Evolutionary conservation across 2,329 filamentous ascomycete genomes (phyloP).

Genomic region (Ceratocystis papillata): DNA sequence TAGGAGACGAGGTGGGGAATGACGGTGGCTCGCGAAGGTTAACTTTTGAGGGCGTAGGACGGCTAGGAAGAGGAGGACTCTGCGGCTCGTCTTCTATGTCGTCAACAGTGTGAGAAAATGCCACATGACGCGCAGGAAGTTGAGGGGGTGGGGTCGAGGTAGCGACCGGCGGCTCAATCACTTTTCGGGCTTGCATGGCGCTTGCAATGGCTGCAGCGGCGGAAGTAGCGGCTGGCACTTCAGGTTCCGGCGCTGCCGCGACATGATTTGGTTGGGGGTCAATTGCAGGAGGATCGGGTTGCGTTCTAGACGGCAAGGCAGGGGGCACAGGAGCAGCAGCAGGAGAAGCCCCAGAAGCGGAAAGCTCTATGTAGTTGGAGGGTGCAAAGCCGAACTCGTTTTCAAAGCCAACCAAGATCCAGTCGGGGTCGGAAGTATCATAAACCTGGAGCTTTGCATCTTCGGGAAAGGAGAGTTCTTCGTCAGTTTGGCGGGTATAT

Average conservation of each 20-base stretch:
- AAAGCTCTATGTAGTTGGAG: slow-evolving; percentile 83
- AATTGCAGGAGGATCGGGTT: slow-evolving; percentile 31
- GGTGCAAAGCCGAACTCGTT: slow-evolving; percentile 89
- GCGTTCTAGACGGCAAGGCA: slow-evolving; percentile 37
- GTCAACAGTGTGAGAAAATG: slow-evolving; percentile 7
- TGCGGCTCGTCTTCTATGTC: slow-evolving; percentile 27
- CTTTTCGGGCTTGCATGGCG: slow-evolving; percentile 42
- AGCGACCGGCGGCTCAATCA: slow-evolving; percentile 17
- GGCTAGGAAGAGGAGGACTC: slow-evolving; percentile 34
- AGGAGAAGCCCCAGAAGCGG: slow-evolving; percentile 35
- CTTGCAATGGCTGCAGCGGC: slow-evolving; percentile 46
- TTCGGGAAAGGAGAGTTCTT: slow-evolving; percentile 92
- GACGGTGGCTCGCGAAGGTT: slow-evolving; percentile 22
- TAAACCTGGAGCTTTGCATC: slow-evolving; percentile 74
- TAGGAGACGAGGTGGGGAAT: slow-evolving; percentile 20
- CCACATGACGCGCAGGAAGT: slow-evolving; percentile 26
- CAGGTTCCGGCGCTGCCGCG: not conserved
- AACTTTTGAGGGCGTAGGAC: slow-evolving; percentile 20
- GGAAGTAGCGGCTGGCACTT: slow-evolving; percentile 31
- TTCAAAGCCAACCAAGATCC: slow-evolving; percentile 81
- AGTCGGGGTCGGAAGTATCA: slow-evolving; percentile 86
- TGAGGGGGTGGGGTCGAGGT: slow-evolving; percentile 28
- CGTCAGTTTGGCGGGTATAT: slow-evolving; percentile 92
- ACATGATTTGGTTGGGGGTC: slow-evolving; percentile 27
- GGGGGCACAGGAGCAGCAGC: slow-evolving; percentile 31